Percentiles rank a stretch among this genome's conserved stretches.
These are phyloP conservation scores for Paracorniculantispora psalliotae DNA, from an alignment of 2,329 filamentous ascomycete species.

Conservation along the genomic window DNA sequence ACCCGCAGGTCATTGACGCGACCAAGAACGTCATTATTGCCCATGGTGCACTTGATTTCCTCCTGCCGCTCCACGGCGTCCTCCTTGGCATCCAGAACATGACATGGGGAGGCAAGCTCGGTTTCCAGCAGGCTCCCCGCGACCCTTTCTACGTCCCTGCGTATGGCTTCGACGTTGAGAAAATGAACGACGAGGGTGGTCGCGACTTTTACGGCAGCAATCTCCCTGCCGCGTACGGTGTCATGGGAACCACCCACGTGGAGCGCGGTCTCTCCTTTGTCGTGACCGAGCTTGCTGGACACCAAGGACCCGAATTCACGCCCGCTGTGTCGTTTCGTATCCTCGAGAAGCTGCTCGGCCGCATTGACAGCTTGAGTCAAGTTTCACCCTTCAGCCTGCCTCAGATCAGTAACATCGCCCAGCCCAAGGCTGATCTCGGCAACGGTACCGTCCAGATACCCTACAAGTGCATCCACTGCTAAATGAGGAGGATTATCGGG, in stretches of 20 bases:
- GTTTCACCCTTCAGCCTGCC: conserved; percentile 34
- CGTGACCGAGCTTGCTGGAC: conserved; percentile 58
- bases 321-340: conserved; percentile 65
- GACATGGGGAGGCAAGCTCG: conserved; percentile 68
- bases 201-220: conserved; percentile 32
- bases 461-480: conserved; percentile 28
- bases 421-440: conserved; percentile 19
- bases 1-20: conserved; percentile 68
- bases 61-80: conserved; percentile 64
- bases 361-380: conserved; percentile 52
- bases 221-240: conserved; percentile 55
- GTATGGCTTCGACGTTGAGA: conserved; percentile 15
- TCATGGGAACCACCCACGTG: conserved; percentile 64
- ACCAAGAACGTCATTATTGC: conserved; percentile 69
- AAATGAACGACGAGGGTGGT: conserved; percentile 38
- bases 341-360: conserved; percentile 69
- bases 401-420: conserved; percentile 16
- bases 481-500: neutral
- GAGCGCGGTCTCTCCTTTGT: conserved; percentile 74
- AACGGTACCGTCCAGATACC: conserved; percentile 21
- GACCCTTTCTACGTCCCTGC: conserved; percentile 63
- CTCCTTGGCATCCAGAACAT: conserved; percentile 74
- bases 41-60: conserved; percentile 66
- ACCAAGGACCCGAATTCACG: conserved; percentile 65
- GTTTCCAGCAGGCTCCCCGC: conserved; percentile 58